Evolutionary conservation across 768 basidiomycete genomes (phyloP), one percentile per base, ranked within the genome.

Genomic region (Trametes meyenii): DNA sequence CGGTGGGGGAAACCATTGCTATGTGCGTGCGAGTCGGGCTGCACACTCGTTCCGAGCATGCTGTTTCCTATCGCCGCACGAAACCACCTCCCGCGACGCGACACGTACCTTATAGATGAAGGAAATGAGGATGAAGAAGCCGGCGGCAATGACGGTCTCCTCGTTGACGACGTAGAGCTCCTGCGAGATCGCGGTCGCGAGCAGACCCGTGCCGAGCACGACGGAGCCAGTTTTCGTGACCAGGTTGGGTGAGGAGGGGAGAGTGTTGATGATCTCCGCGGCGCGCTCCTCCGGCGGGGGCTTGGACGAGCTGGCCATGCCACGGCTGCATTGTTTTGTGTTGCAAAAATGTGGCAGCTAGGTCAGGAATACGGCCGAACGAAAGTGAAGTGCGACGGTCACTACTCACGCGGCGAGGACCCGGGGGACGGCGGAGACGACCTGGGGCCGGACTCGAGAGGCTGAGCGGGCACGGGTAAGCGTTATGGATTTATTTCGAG

Each of bases 141-240:
- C 95, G 40, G 88, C 81, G 38, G 92, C 86, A 48, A 98, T 82
- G 66, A 98, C 88, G 23, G 92, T 87, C 81, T 98, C 97, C 76
- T 98, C 96, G 75, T 97, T 97, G 71, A 96, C 86, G 62, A 99
- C 96, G 72, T 98, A 98, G 52, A 98, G 86, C 78, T 99, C 96
- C 73, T 94, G 91, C 14, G 94, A 96, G 77, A 98, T 95, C 72
- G 95, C 96, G 6, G 94, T 85, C 16, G 96, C 96, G 58, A 88
- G 79, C 62, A 92, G 80, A 70, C 92, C 94, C 16, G 93, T 92
- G 71, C 94, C 94, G 55, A 98, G 86, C 71, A 98, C 81, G 70
- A 94, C 90, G 54, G 91, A 85, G 64, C 95, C 94, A 46, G 95
- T 96, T 81, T 99, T 99, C 74, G 94, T 94, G 81, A 96, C 83